A percentile compares a stretch with the other conserved stretches of the same genome.
Conservation (phyloP, 805 yeast species). For the Teunomyces barrocoloradensis region DNA sequence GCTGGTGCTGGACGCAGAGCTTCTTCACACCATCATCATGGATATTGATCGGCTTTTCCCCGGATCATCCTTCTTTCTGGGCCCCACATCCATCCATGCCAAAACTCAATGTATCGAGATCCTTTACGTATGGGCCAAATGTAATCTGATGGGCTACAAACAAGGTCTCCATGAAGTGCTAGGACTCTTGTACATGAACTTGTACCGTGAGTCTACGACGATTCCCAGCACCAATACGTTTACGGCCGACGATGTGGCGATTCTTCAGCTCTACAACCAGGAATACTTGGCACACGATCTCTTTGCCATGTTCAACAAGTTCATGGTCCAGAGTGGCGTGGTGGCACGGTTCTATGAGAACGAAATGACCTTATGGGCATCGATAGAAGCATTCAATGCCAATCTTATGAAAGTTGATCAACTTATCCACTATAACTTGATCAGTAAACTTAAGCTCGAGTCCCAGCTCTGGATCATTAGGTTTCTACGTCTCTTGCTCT, state of each 20-base stretch:
- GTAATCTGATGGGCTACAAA: slow-evolving; percentile 41
- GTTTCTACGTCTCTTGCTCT: slow-evolving; percentile 44
- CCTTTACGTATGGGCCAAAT: slow-evolving; percentile 49
- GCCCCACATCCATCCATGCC: slow-evolving; percentile 6
- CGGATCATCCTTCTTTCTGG: no score
- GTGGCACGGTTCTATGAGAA: slow-evolving; percentile 31
- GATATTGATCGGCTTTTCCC: slow-evolving; percentile 57
- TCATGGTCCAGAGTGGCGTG: slow-evolving; percentile 42
- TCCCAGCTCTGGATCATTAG: slow-evolving; percentile 56
- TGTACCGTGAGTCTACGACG: slow-evolving; percentile 34
- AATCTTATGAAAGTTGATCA: slow-evolving; percentile 51
- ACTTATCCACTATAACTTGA: slow-evolving; percentile 43
- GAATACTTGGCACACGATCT: slow-evolving; percentile 41
- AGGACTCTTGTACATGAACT: slow-evolving; percentile 45
- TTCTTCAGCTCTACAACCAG: slow-evolving; percentile 38
- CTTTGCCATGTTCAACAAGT: slow-evolving; percentile 41
- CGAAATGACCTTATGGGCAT: slow-evolving; percentile 42
- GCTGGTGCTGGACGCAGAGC: slow-evolving; percentile 17
- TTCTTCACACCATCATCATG: slow-evolving; percentile 42
- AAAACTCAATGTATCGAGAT: slow-evolving; percentile 39
- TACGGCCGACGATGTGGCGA: slow-evolving; percentile 28
- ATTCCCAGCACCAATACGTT: slow-evolving; percentile 13
- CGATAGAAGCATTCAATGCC: slow-evolving; percentile 48
- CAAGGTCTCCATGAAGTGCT: slow-evolving; percentile 57
- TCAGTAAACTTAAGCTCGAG: slow-evolving; percentile 44